Base-by-base conservation (phyloP, 306 rosid genomes). In the Abrus precatorius region DNA sequence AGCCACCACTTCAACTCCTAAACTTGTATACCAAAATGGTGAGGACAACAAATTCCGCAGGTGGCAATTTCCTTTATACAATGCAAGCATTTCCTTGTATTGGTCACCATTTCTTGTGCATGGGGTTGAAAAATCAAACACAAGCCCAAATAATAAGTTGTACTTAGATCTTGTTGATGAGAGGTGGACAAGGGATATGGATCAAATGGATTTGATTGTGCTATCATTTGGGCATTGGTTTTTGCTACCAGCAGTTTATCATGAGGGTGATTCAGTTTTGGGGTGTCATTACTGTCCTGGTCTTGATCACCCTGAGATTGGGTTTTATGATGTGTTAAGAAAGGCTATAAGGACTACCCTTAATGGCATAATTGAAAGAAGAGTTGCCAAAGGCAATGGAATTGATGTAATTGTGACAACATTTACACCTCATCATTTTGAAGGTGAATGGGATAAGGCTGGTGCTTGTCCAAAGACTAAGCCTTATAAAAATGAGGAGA, bases 61-160 rank as follows among this genome's bases (percentile, higher is more conserved):
- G 45, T 95, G 98, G 97, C 41, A 80, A 28, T 91, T 95, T 76
- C 76, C 88, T 59, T 74, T 90, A 50, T 85, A 90, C 65, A 91
- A 91, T 78, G 83, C 86, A 9, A 90, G 8, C 3, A 7, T 95
- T 5, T 95, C 98, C 1, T 79, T 92, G 6, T 91, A 91, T 62
- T 95, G 98, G 98, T 92, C 98, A 1, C 98, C 98, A 9, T 94
- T 94, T 87, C 85, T 94, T 27, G 98, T 94, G 0, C 77, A 88
- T 40, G 97, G 98, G 9, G 11, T 84, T 73, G 98, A 92, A 61
- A 95, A 91, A 82, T 88, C 97, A 61, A 86, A 53, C 47, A 3
- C 63, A 33, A 81, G 81, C 11, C 84, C 90, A 5, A 71, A 87
- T 56, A 95, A 95, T 14, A 14, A 70, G 8, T 78, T 95, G 57